Conservation (phyloP, 257 asterid genomes). For the Lycium ferocissimum region DNA sequence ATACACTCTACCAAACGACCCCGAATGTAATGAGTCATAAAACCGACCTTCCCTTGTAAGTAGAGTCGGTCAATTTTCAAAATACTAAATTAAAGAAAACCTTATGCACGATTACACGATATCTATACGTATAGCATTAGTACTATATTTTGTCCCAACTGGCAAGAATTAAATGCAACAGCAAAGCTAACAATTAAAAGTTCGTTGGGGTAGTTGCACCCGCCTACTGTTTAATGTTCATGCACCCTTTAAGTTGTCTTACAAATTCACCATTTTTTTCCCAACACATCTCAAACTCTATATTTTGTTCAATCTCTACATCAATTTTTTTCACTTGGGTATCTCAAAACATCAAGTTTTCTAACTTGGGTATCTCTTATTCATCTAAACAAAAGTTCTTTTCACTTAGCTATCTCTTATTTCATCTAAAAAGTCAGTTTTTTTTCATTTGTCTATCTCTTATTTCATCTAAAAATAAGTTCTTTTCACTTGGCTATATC, state of each 20-base stretch:
- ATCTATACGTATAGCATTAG: not conserved
- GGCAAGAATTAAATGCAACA: slow-evolving; percentile 31
- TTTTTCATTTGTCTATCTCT: not conserved
- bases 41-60: not conserved
- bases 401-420: not conserved
- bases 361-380: not conserved
- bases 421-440: not conserved
- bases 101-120: slow-evolving; percentile 24
- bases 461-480: not conserved
- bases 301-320: not conserved
- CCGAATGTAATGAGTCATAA: not conserved
- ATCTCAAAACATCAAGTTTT: not conserved
- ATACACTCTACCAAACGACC: no score
- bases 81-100: not conserved
- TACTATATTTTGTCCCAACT: not conserved
- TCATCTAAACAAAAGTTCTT: not conserved
- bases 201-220: slow-evolving; percentile 38
- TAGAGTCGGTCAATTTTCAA: not conserved
- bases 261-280: not conserved
- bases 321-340: not conserved
- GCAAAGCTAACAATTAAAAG: slow-evolving; percentile 28
- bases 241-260: slow-evolving; percentile 23
- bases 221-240: not conserved
- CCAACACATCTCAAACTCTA: not conserved
- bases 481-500: not conserved